These are phyloP conservation scores for Apiotrichum akiyoshidainum DNA, from an alignment of 1,284 basidiomycete species.

Conservation along the genomic window DNA sequence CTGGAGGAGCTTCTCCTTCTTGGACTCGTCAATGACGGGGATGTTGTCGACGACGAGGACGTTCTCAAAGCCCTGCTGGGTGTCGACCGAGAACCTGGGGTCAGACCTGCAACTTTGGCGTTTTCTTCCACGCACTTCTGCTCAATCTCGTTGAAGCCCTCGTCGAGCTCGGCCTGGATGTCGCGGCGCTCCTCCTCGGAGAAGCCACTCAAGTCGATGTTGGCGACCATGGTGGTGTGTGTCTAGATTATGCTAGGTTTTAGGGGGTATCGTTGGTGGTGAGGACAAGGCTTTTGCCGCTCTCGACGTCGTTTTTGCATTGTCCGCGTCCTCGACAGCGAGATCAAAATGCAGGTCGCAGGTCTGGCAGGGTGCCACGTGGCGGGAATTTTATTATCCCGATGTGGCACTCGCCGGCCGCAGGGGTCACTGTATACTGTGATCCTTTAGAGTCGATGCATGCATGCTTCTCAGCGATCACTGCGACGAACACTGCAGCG, in stretches of 20 bases:
- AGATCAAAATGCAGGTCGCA: no score
- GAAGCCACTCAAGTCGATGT: slow-evolving; percentile 20
- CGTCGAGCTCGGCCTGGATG: slow-evolving; percentile 60
- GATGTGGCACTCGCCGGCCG: neutral
- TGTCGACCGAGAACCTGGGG: slow-evolving; percentile 68
- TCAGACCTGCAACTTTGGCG: neutral
- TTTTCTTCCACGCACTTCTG: slow-evolving; percentile 68
- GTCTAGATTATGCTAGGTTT: neutral
- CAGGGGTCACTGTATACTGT: neutral
- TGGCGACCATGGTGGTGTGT: slow-evolving; percentile 9
- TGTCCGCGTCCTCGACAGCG: no score
- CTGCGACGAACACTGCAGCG: no score
- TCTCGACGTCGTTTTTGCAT: neutral
- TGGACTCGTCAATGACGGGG: slow-evolving; percentile 77
- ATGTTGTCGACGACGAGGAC: slow-evolving; percentile 81
- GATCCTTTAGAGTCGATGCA: no score
- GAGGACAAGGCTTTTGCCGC: neutral
- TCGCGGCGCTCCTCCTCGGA: slow-evolving; percentile 60
- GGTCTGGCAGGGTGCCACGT: neutral
- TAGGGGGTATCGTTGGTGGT: neutral
- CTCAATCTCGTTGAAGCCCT: slow-evolving; percentile 82
- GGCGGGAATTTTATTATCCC: neutral
- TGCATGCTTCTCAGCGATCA: no score
- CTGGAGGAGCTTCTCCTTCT: slow-evolving; percentile 69
- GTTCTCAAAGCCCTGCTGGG: slow-evolving; percentile 79